phyloP scores from a whole-genome alignment of 192 early-diverging fungal species.

The Phycomyces blakesleeanus region DNA sequence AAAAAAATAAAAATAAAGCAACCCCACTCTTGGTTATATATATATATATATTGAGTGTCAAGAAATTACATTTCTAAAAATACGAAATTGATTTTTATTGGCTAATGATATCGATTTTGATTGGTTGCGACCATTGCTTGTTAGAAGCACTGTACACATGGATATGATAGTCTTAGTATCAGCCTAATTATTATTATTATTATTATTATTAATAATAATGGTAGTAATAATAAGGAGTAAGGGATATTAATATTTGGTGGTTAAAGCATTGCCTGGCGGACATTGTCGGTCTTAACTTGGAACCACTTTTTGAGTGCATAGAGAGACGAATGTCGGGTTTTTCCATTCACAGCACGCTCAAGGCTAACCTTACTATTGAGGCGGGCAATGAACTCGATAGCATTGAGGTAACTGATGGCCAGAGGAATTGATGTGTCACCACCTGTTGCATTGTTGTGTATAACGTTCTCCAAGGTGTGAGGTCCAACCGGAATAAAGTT shows the following conservation, averaged over 20 bases:
- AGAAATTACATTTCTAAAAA: too few species aligned
- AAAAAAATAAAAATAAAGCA: too few species aligned
- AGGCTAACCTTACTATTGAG: constrained; percentile 12
- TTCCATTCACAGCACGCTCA: constrained; percentile 16
- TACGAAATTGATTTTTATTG: too few species aligned
- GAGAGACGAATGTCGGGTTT: constrained; percentile 18
- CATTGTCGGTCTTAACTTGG: constrained; percentile 7
- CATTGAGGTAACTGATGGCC: background rate
- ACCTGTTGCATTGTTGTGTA: background rate
- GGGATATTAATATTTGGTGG: background rate
- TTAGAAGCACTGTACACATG: too few species aligned
- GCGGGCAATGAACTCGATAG: constrained; percentile 15
- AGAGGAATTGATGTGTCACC: background rate
- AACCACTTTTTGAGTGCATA: constrained; percentile 30
- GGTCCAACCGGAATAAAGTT: constrained; percentile 7
- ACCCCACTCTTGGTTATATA: too few species aligned
- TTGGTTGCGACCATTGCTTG: too few species aligned
- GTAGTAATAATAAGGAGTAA: background rate
- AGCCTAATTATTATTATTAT: too few species aligned
- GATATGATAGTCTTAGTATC: too few species aligned
- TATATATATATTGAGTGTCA: too few species aligned
- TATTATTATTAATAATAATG: background rate
- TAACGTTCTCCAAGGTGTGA: background rate
- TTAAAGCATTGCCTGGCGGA: background rate
- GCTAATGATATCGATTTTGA: too few species aligned